These are phyloP conservation scores for Teratosphaeria gauchensis DNA, from an alignment of 2,329 filamentous ascomycete species.

Conservation along the genomic window DNA sequence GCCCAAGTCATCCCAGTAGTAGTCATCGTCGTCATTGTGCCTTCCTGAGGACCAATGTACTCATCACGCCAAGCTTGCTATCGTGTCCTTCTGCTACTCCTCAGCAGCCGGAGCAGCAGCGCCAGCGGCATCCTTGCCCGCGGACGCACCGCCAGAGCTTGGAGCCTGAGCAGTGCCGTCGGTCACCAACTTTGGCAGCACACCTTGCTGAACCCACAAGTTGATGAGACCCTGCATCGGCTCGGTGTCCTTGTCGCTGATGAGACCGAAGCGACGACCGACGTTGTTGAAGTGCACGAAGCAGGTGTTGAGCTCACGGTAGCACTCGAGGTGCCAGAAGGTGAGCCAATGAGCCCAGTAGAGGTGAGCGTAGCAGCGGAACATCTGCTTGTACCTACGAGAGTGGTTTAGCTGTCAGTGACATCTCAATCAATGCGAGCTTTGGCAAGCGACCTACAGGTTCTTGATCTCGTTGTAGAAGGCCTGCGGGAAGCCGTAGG, in stretches of 20 bases:
- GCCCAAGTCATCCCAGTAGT: not conserved
- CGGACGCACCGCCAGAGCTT: not conserved
- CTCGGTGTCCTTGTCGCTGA: slow-evolving; percentile 82
- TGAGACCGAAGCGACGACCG: slow-evolving; percentile 67
- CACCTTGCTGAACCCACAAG: slow-evolving; percentile 80
- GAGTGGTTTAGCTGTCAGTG: not conserved
- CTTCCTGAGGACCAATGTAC: not conserved
- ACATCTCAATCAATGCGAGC: not conserved
- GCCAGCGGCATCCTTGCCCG: not conserved
- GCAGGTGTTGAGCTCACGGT: slow-evolving; percentile 45
- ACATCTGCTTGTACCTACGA: slow-evolving; percentile 39
- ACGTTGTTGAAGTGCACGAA: slow-evolving; percentile 46
- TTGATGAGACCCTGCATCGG: slow-evolving; percentile 94
- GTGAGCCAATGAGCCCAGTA: slow-evolving; percentile 44
- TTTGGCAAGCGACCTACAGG: slow-evolving; percentile 26
- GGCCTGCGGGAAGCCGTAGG: slow-evolving; percentile 56
- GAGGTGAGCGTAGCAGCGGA: slow-evolving; percentile 45
- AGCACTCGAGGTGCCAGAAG: slow-evolving; percentile 40
- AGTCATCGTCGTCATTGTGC: not conserved
- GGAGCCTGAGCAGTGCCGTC: not conserved
- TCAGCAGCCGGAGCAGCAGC: not conserved
- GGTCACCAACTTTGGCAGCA: slow-evolving; percentile 51
- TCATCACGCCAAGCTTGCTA: not conserved
- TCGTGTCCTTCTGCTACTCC: not conserved
- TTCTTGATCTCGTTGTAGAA: slow-evolving; percentile 67